Evolutionary conservation across 1,284 basidiomycete genomes (phyloP).

Genomic region (Pholiota adiposa): DNA sequence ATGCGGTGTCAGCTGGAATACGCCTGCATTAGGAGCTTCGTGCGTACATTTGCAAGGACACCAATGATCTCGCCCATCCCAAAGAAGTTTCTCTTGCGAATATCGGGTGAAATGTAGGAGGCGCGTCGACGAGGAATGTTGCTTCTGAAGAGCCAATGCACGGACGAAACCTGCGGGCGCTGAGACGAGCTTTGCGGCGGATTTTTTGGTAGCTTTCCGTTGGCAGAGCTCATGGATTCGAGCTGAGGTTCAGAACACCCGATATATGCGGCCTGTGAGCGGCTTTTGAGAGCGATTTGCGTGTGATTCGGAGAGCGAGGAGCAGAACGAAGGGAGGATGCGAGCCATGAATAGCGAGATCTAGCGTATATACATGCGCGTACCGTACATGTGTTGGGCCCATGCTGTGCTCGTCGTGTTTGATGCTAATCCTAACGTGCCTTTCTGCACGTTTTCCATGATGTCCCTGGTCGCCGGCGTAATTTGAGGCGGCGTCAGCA

Average conservation of each 20-base stretch:
- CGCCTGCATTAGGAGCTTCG: slow-evolving; percentile 25
- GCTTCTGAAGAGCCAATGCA: slow-evolving; percentile 74
- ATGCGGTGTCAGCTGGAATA: slow-evolving; percentile 5
- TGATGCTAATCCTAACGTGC: slow-evolving; percentile 22
- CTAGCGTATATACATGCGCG: slow-evolving; percentile 30
- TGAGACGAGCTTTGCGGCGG: slow-evolving; percentile 23
- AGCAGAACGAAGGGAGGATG: slow-evolving; percentile 14
- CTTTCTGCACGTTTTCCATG: slow-evolving; percentile 21
- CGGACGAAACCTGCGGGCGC: slow-evolving; percentile 34
- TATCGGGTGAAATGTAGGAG: slow-evolving; percentile 58
- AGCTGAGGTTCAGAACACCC: background rate
- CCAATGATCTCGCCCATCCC: slow-evolving; percentile 78
- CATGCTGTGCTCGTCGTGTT: slow-evolving; percentile 27
- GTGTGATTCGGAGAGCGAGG: background rate
- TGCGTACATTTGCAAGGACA: slow-evolving; percentile 74
- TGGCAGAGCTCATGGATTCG: slow-evolving; percentile 19
- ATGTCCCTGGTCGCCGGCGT: slow-evolving; percentile 12
- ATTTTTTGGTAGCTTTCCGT: slow-evolving; percentile 32
- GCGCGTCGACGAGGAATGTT: slow-evolving; percentile 68
- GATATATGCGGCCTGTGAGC: background rate
- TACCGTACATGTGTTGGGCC: slow-evolving; percentile 28
- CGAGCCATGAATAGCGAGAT: slow-evolving; percentile 28
- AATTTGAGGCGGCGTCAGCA: slow-evolving; percentile 6
- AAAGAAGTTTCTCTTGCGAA: slow-evolving; percentile 73
- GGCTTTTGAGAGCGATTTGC: background rate